Base-by-base conservation (phyloP, 2,329 filamentous ascomycete genomes). In the Cordyceps fumosorosea region DNA sequence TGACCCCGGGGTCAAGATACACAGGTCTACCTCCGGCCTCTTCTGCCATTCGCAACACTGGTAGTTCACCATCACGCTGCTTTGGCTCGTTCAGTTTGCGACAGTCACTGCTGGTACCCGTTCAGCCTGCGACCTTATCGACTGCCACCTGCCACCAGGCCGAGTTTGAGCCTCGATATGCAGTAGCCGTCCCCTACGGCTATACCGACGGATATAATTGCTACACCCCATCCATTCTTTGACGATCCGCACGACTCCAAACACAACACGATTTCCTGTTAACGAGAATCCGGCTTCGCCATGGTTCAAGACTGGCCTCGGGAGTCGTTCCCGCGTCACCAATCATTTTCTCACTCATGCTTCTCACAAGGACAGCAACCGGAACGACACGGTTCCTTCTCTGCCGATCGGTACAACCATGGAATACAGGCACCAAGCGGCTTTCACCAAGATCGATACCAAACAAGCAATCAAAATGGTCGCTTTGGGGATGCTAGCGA, bases 261-360 rank as follows among this genome's bases (percentile, higher is more conserved):
- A 60, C n/a, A 45, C 12, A 18, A 18, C 47, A 51, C 14, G 45
- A 26, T 29, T 18, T 16, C 14, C 12, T 5, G n/a, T 42, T 47
- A 4, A 22, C 42, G 40, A 45, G 40, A 18, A 18, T 20, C 11
- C 22, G 10, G 11, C 26, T n/a, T 60, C 37, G 56, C 60, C 64
- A 80, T 80, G 77, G 78, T 78, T 56, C 76, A 74, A 65, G 71
- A 76, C 63, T 75, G 71, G 69, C 63, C 72, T 52, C 73, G 77
- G 71, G 75, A 77, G 34, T 65, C 71, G 24, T 75, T 74, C 67
- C 71, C 77, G 55, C 71, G 72, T 55, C 73, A 73, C 32, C 69
- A 71, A 64, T 68, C 66, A 32, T 70, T 70, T 40, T 54, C 53
- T 26, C 45, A 58, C 48, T 20, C 32, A 16, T 62, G 60, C 48